A percentile compares a stretch with the other conserved stretches of the same genome.
Evolutionary conservation across 2,329 filamentous ascomycete genomes (phyloP).

Genomic region (Metarhizium humberi): DNA sequence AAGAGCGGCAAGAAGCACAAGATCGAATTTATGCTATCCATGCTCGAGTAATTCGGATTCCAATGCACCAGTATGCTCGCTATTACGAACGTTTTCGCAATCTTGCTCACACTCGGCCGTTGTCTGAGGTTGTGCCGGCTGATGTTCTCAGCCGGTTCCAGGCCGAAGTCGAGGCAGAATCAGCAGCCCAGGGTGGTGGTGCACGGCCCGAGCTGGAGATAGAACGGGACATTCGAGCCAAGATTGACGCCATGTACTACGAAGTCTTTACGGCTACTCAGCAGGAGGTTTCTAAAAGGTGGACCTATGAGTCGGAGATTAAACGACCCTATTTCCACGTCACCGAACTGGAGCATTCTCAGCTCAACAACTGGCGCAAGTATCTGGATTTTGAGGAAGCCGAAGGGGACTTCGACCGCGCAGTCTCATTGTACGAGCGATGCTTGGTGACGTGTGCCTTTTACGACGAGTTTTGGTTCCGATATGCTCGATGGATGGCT

Average conservation of each 20-base stretch:
- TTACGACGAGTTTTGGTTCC: conserved; percentile 96
- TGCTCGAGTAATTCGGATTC: conserved; percentile 74
- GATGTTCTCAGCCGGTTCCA: conserved; percentile 61
- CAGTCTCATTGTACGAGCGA: conserved; percentile 82
- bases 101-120: conserved; percentile 61
- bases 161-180: conserved; percentile 62
- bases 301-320: conserved; percentile 90
- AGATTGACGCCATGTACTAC: conserved; percentile 72
- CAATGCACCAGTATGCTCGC: conserved; percentile 89
- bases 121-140: conserved; percentile 61
- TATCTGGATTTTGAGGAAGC: conserved; percentile 93
- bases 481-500: conserved; percentile 93
- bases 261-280: conserved; percentile 76
- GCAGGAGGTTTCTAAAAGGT: conserved; percentile 80
- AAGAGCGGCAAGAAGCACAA: conserved; percentile 76
- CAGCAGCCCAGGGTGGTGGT: conserved; percentile 37
- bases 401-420: conserved; percentile 67
- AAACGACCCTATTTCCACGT: conserved; percentile 97
- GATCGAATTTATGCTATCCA: conserved; percentile 82
- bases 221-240: conserved; percentile 71
- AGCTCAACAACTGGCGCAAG: conserved; percentile 86
- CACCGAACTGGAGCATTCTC: conserved; percentile 77
- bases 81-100: conserved; percentile 89
- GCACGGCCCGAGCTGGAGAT: conserved; percentile 66
- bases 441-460: conserved; percentile 88